These are phyloP conservation scores for Orbilia quercus DNA, from an alignment of 2,329 filamentous ascomycete species.

Conservation along the genomic window DNA sequence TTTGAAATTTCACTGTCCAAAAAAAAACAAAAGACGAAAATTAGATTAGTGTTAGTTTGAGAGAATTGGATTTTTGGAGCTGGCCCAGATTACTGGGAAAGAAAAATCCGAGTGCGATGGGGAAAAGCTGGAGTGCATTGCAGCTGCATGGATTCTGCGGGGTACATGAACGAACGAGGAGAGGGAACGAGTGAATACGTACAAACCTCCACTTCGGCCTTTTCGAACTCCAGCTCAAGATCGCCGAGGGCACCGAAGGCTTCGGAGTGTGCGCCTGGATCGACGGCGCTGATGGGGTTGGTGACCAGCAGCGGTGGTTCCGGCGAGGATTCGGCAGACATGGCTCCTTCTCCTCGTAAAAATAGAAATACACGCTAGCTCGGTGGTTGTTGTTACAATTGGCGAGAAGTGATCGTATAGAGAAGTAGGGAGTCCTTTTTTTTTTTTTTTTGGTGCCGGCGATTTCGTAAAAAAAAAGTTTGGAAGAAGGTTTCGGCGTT, in stretches of 20 bases:
- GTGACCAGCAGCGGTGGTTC: conserved; percentile 30
- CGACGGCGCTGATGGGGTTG: neutral
- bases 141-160: neutral
- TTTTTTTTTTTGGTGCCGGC: neutral
- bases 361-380: neutral
- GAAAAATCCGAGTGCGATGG: neutral
- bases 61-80: too few relatives aligned
- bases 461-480: too few relatives aligned
- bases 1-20: conserved; percentile 75
- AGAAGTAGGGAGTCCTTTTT: neutral
- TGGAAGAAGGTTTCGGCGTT: too few relatives aligned
- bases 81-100: too few relatives aligned
- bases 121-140: neutral
- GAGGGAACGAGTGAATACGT: conserved; percentile 63
- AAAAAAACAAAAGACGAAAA: neutral
- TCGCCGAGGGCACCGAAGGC: conserved; percentile 81
- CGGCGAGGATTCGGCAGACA: conserved; percentile 41
- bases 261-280: conserved; percentile 65
- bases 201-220: conserved; percentile 85
- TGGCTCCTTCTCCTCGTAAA: neutral
- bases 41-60: conserved; percentile 11
- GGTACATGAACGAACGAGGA: conserved; percentile 1
- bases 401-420: neutral
- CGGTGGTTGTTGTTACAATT: neutral
- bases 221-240: conserved; percentile 84